Percentiles rank a stretch among this genome's conserved stretches.
Evolutionary conservation across 192 early-diverging fungal genomes (phyloP).

Genomic region (Podila epigama): DNA sequence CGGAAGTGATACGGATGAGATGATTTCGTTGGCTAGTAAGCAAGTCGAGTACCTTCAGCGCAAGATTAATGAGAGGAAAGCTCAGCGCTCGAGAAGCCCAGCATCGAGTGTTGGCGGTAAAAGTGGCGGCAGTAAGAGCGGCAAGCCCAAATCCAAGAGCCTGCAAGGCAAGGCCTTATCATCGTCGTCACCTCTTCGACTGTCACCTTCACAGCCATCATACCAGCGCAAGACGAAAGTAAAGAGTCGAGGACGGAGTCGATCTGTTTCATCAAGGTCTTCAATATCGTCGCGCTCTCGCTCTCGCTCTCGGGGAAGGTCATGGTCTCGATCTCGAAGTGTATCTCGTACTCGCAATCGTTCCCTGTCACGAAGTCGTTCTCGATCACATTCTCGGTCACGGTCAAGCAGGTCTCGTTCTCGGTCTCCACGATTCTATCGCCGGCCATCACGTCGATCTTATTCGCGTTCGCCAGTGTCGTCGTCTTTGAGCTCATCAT

Average conservation of each 20-base stretch:
- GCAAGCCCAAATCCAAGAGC: background rate
- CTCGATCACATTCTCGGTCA: slow-evolving; percentile 7
- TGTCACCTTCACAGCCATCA: background rate
- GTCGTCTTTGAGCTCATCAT: slow-evolving; percentile 3
- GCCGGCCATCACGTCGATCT: slow-evolving; percentile 1
- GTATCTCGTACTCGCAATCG: no score
- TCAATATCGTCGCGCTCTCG: background rate
- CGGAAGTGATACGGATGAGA: slow-evolving; percentile 45
- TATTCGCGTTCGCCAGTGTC: slow-evolving; percentile 5
- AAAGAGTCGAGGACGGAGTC: slow-evolving; percentile 1
- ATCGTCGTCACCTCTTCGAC: background rate
- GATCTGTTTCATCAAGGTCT: slow-evolving; percentile 6
- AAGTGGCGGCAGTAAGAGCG: no score
- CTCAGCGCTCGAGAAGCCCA: background rate
- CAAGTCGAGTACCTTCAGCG: slow-evolving; percentile 46
- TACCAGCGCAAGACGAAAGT: background rate
- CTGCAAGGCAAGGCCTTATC: background rate
- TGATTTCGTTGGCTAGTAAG: slow-evolving; percentile 42
- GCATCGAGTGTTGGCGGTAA: slow-evolving; percentile 14
- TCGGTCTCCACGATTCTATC: slow-evolving; percentile 5
- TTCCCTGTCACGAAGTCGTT: no score
- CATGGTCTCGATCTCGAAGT: background rate
- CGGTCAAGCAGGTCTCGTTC: background rate
- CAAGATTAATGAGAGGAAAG: slow-evolving; percentile 42
- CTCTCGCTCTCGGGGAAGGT: slow-evolving; percentile 7